phyloP scores from a whole-genome alignment of 2,329 filamentous ascomycete species.

The Nakataea oryzae region DNA sequence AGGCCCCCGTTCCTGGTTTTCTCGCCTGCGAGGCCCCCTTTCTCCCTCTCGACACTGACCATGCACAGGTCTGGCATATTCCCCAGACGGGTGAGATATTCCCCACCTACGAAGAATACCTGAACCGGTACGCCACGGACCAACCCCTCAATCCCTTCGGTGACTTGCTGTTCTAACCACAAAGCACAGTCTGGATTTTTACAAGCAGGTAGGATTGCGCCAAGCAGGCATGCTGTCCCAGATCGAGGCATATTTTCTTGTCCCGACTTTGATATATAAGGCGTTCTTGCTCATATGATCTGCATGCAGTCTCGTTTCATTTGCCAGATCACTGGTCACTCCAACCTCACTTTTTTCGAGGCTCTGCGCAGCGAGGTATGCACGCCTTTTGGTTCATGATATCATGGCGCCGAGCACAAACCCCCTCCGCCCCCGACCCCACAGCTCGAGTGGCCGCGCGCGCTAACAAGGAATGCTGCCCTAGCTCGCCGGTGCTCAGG shows the following conservation, averaged over 20 bases:
- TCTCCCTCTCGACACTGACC: conserved; percentile 8
- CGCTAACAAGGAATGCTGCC: not conserved
- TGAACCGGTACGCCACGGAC: conserved; percentile 55
- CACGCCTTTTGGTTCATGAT: conserved; percentile 8
- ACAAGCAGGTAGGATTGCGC: conserved; percentile 68
- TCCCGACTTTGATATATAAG: conserved; percentile 5
- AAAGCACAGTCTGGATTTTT: conserved; percentile 70
- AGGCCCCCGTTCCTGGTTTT: not conserved
- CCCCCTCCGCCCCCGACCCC: not conserved
- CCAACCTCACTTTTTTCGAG: conserved; percentile 83
- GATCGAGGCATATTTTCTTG: conserved; percentile 3
- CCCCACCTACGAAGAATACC: conserved; percentile 75
- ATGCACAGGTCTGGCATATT: conserved; percentile 76
- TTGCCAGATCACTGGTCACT: conserved; percentile 91
- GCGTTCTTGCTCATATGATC: not conserved
- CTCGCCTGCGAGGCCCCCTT: conserved; percentile 8
- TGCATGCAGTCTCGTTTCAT: conserved; percentile 69
- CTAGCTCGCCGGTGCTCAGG: conserved; percentile 67
- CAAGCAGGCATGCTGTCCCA: not conserved
- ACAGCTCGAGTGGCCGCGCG: not conserved
- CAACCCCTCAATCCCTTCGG: not conserved
- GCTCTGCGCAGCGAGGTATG: conserved; percentile 83
- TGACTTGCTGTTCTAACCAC: conserved; percentile 18
- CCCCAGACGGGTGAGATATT: conserved; percentile 86
- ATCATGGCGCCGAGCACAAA: no score